Base-by-base conservation (phyloP, 179 eudicot genomes). In the Patellifolia procumbens region DNA sequence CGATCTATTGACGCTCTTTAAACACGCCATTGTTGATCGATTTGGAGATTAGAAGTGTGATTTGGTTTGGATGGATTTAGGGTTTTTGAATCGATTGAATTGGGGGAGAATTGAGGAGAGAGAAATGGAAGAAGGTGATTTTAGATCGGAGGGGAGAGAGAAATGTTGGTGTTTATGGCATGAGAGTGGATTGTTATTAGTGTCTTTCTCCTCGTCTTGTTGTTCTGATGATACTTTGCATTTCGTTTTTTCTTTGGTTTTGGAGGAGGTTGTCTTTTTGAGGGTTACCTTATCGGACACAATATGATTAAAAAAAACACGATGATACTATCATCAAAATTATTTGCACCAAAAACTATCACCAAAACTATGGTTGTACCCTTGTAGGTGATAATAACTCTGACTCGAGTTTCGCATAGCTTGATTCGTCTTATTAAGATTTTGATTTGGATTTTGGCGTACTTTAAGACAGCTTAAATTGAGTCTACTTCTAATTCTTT, bases 1-100 rank as follows among this genome's bases (percentile, higher is more conserved):
- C 85, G 95, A 95, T 92, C 97, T 84, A 75, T 80, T 91, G 60
- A 88, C 91, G 73, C 87, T 88, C 84, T 94, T 94, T 76, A 94
- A 83, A 64, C 78, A 78, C 76, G 91, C 82, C 93, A 91, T 89
- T 60, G 59, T 22, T 5, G 80, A 20, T 69, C 63, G 61, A 34
- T 42, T 68, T 9, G 10, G 64, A 59, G 3, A 43, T 4, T 13
- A 22, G 3, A n/a, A 9, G 37, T 28, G 6, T 34, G 24, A 34
- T 34, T 5, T 5, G 28, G 9, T 60, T 64, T 51, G 17, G 56
- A n/a, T 51, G 17, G 56, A 39, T 28, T 43, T 24, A 56, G 53
- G 66, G 53, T 72, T 72, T 72, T 55, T 35, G 45, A 9, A 34
- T 62, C 15, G 32, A 64, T 64, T 16, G 31, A 16, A 43, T 7